These are phyloP conservation scores for Candida xiaguanensis DNA, from an alignment of 805 yeast species.

Conservation along the genomic window DNA sequence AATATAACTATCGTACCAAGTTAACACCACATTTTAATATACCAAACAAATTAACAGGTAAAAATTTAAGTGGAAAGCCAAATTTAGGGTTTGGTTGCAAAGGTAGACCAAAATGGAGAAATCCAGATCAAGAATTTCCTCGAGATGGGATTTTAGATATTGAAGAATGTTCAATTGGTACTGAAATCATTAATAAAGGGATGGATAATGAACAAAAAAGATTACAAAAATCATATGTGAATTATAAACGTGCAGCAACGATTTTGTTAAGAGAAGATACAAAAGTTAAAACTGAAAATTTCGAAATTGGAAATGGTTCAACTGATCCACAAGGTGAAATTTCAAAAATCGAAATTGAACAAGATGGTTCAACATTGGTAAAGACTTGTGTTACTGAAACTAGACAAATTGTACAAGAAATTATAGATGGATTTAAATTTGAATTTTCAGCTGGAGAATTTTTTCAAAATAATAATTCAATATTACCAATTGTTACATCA, in stretches of 20 bases:
- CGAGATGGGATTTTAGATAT: constrained; percentile 76
- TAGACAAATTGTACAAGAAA: constrained; percentile 76
- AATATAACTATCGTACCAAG: constrained; percentile 81
- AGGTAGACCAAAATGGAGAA: constrained; percentile 73
- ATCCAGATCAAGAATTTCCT: constrained; percentile 46
- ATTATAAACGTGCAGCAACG: constrained; percentile 78
- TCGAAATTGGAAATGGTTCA: constrained; percentile 41
- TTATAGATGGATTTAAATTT: constrained; percentile 69
- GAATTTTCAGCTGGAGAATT: constrained; percentile 93
- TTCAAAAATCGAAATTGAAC: constrained; percentile 23
- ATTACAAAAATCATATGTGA: constrained; percentile 45
- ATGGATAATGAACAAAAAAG: constrained; percentile 62
- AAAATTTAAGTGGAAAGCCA: constrained; percentile 43
- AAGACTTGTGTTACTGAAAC: constrained; percentile 78
- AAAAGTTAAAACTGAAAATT: constrained; percentile 26
- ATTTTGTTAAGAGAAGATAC: constrained; percentile 80
- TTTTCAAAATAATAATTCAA: constrained; percentile 93
- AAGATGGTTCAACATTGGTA: constrained; percentile 29
- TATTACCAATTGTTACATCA: constrained; percentile 74
- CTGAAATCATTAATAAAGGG: constrained; percentile 71
- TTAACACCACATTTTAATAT: constrained; percentile 93
- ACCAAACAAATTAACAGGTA: constrained; percentile 48
- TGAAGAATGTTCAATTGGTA: constrained; percentile 91
- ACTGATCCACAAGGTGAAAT: constrained; percentile 32
- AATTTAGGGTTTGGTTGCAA: constrained; percentile 86